Evolutionary conservation across 345 rosid genomes (phyloP), one percentile per base, ranked within the genome.

Genomic region (Alliaria petiolata): DNA sequence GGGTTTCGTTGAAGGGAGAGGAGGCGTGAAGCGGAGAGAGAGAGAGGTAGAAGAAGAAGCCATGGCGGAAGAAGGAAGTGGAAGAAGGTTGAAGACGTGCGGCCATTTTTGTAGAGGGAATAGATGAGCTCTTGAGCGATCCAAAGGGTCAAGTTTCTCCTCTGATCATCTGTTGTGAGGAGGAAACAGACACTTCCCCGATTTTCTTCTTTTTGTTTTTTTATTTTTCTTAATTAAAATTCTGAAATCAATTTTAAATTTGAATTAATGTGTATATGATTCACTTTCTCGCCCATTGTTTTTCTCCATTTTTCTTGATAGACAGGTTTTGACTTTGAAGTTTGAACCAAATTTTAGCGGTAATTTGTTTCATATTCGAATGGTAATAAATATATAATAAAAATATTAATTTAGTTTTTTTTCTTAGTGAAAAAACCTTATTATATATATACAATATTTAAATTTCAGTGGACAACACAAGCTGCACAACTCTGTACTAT

Each of bases 101-200:
- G 70, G 69, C 62, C 89, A 78, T 82, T 86, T 76, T 82, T 81
- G 86, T 81, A 83, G 80, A 53, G 72, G 51, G 43, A 34, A 16
- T 22, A 58, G 53, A 59, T 65, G 81, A 79, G 71, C 98, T 80
- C 38, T 88, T 86, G 85, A 88, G 78, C 13, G 42, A 59, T 30
- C 43, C 58, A 7, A 87, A 86, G 77, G 89, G 98, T 76, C 95
- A 80, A 76, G 67, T 63, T 46, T 30, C n/a, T n/a, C 36, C 47
- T 53, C 44, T 56, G 11, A 42, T 68, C 55, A 50, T 34, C 14
- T 58, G 72, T 74, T 75, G 69, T 52, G 62, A 60, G 30, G 73
- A 67, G 25, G 78, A 67, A 60, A 75, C 78, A 43, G 74, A 75
- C 74, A 67, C 72, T 74, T 67, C 31, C 51, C 30, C 1, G 25